Base-by-base conservation (phyloP, 2,329 filamentous ascomycete species). In the Hymenoscyphus salicellus region DNA sequence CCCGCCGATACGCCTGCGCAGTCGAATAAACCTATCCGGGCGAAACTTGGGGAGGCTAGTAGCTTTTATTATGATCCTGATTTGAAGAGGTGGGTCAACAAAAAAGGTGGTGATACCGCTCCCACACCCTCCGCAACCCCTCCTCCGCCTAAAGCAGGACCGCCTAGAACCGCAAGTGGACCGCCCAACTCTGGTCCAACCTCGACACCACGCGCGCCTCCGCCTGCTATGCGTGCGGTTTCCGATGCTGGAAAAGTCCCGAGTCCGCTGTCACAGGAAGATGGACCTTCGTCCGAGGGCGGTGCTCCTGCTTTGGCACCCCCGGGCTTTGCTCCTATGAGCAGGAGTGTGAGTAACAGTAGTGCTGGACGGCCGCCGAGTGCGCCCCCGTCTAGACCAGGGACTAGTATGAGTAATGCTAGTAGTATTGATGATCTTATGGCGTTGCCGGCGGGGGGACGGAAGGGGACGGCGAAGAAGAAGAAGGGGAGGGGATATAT, bases 51-150 rank as follows among this genome's bases (percentile, higher is more conserved):
- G 66, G 96, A 99, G 77, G 87, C 95, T 74, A 97, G 87, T 77
- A 92, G 88, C 56, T 97, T 99, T 77, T 89, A 94, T 70, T 99
- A 95, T 73, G 95, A 99, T 74, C 90, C 93, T 2, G 91, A 97
- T n/a, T 84, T 97, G 61, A 96, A 96, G 81, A 93, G 95, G 76
- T 99, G 96, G 96, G 84, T 99, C 76, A 98, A 99, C 81, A 97
- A 97, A 82, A 97, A 97, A 76, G 80, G 80, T 16, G 84, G 86
- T 7, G 88, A 90, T 62, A 85, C 84, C 55, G 79, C 79, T 8
- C 80, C 83, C 30, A 80, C 84, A 2, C 84, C 86, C 68, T 81
- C 84, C 57, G 87, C 88, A 1, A 88, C 93, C 0, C 91, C 94
- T 0, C 93, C 95, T 1, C 93, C 93, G 4, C 93, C 93, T 0